Base-by-base conservation (phyloP, 129 eudicot genomes). In the Pittosporum tobira region DNA sequence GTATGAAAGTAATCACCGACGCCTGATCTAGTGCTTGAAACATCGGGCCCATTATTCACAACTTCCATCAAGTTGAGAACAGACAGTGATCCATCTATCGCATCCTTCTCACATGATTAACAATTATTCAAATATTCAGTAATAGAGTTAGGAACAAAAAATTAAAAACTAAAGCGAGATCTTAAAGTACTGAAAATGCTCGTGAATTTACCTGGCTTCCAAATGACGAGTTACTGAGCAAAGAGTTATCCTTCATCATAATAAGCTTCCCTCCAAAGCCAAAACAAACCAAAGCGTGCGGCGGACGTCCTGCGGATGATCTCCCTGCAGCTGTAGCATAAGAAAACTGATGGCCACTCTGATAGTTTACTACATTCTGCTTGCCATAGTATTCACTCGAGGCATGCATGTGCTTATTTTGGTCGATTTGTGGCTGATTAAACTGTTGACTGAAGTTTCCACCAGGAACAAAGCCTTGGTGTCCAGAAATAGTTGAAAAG, bases 201-300 rank as follows among this genome's bases (percentile, higher is more conserved):
- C 31, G 40, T 22, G 65, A 63, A 57, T 77, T 57, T 48, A 90
- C 98, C 87, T 80, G 88, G 66, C 69, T 73, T 43, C 81, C 89
- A 56, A 56, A 70, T 23, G 81, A 77, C 20, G 79, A 60, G 49
- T 53, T 69, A 38, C 66, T 70, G 24, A 51, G 20, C 38, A 81
- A 51, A 57, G 26, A 56, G 34, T 51, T 61, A 78, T 83, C 83
- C 77, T 81, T 91, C 83, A 87, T 74, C 69, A 87, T 82, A 66
- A 91, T 75, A 19, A 91, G 85, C 64, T 91, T 91, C 52, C 99
- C 99, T 49, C 99, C 99, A 74, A 91, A 91, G 38, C 99, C 99
- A 70, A 91, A 91, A 59, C 85, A 61, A 62, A 86, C 96, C 68
- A 91, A 71, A 18, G 99, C 89, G 72, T 87, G 95, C 9, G 94